Conservation (phyloP, 805 yeast species). For the Debaryomyces castellii region DNA sequence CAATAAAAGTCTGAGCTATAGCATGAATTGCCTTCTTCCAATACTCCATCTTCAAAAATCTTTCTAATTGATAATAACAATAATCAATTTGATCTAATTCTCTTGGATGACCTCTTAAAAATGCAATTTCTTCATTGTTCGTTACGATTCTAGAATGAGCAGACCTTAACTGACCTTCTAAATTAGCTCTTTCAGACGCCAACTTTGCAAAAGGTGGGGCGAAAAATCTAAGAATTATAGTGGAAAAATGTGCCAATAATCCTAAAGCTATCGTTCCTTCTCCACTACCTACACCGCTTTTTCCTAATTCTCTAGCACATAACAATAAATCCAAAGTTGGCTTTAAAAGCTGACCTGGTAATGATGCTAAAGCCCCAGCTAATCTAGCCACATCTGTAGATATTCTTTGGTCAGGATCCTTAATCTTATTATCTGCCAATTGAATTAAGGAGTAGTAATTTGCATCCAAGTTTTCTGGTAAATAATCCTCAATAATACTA, state of each 20-base stretch:
- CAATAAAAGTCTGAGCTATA: constrained; percentile 81
- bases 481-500: constrained; percentile 63
- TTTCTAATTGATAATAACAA: constrained; percentile 77
- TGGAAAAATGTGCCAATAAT: constrained; percentile 75
- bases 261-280: constrained; percentile 82
- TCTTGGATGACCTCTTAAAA: constrained; percentile 75
- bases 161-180: constrained; percentile 83
- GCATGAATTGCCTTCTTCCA: constrained; percentile 78
- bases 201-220: constrained; percentile 89
- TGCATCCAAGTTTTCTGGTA: constrained; percentile 67
- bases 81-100: constrained; percentile 77
- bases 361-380: constrained; percentile 64
- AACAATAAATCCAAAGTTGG: constrained; percentile 78
- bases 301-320: constrained; percentile 75
- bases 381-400: constrained; percentile 78
- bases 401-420: constrained; percentile 80
- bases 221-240: constrained; percentile 66
- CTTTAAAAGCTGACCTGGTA: constrained; percentile 81
- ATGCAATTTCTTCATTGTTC: constrained; percentile 84
- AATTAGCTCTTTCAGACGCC: constrained; percentile 69
- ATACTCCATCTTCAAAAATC: constrained; percentile 72
- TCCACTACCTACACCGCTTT: constrained; percentile 64
- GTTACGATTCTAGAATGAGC: constrained; percentile 78
- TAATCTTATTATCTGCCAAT: constrained; percentile 48
- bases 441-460: constrained; percentile 74